Evolutionary conservation across 371 early-diverging fungal species (phyloP), one percentile per base, ranked within the genome.

Genomic region (Mucor indicus): DNA sequence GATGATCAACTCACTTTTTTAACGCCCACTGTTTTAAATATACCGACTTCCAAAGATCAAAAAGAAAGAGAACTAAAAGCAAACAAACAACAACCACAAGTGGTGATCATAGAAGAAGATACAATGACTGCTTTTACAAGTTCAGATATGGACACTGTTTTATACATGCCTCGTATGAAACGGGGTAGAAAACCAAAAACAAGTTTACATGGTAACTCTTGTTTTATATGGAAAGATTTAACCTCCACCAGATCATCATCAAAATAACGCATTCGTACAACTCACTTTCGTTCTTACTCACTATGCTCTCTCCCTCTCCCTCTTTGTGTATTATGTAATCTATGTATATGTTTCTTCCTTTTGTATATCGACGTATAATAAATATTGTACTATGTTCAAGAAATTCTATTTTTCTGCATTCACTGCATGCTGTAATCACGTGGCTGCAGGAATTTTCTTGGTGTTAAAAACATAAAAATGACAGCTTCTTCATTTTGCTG

Each of bases 181-280:
- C 50, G 74, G 19, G 74, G 74, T 0, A 55, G 74, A 32, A 74
- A 74, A 53, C 74, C 74, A 11, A 74, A 74, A 40, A 67, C 57
- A 10, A 67, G 64, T 36, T 54, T 74, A 30, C 63, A 41, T 36
- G 74, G 74, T 23, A 74, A 74, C 38, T 69, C 69, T 31, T 74
- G 74, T 30, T 74, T 74, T 60, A 64, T 74, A 15, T 69, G 69
- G 67, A 62, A 59, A 17, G 52, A 51, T 33, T 36, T 50, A 24
- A 51, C 44, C n/a, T 31, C 31, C 4, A 33, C 40, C 9, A 30
- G 41, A 30, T 27, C 29, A 7, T 27, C 29, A 7, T 27, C 29
- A 27, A n/a, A n/a, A n/a, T n/a, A n/a, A n/a, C n/a, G n/a, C n/a
- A n/a, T n/a, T n/a, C n/a, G n/a, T n/a, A n/a, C n/a, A n/a, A n/a